Evolutionary conservation across 208 protist species (phyloP).

Genomic region (Eutreptiella sp.): DNA sequence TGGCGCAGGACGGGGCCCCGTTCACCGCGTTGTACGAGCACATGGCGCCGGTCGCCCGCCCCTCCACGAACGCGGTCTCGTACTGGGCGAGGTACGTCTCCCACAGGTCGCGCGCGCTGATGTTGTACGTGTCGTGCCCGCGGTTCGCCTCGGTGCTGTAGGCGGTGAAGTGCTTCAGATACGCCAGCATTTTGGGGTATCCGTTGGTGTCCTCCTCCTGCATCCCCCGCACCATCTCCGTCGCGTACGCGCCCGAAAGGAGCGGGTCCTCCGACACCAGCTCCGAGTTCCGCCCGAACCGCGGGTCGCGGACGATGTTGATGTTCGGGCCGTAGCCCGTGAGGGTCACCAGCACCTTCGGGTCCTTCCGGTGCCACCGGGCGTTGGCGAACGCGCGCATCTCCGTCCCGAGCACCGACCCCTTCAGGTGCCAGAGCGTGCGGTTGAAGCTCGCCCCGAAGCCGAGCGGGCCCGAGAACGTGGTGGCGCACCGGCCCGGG

Average conservation of each 20-base stretch:
- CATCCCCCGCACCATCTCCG: conserved; percentile 13
- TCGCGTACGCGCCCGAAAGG: conserved; percentile 25
- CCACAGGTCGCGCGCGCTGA: conserved; percentile 31
- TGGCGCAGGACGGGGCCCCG: conserved; percentile 15
- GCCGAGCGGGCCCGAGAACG: too few species aligned
- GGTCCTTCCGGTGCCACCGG: background rate
- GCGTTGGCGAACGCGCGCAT: conserved; percentile 23
- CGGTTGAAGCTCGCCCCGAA: conserved; percentile 31
- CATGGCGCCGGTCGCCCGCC: conserved; percentile 21
- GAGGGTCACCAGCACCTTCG: background rate
- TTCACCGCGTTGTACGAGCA: conserved; percentile 34
- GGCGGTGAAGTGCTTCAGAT: conserved; percentile 35
- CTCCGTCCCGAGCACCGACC: conserved; percentile 2
- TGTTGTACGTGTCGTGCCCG: conserved; percentile 27
- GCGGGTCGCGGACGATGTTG: conserved; percentile 36
- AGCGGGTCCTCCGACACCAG: conserved; percentile 35
- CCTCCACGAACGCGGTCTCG: background rate
- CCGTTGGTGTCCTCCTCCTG: conserved; percentile 8
- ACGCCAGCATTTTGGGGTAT: conserved; percentile 23
- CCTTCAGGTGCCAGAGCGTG: conserved; percentile 18
- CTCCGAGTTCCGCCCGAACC: conserved; percentile 31
- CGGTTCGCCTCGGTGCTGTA: conserved; percentile 32
- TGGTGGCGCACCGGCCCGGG: too few species aligned
- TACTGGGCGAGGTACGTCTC: conserved; percentile 36
- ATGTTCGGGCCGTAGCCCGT: conserved; percentile 40